Conservation (phyloP, 192 early-diverging fungal genomes). For the Backusella sp. region DNA sequence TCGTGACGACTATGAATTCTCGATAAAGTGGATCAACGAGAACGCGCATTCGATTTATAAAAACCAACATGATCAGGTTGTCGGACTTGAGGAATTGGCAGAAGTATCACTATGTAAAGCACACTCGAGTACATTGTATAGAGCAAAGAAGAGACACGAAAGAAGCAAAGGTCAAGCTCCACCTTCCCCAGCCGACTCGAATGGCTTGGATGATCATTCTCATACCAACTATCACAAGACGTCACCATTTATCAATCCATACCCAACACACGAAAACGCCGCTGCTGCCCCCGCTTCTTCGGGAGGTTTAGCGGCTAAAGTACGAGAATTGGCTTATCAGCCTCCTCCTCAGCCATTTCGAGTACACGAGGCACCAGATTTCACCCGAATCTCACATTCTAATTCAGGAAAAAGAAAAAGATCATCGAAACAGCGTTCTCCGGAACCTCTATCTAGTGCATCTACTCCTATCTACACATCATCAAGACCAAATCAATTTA, state of each 20-base stretch:
- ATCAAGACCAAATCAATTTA: slow-evolving; percentile 4
- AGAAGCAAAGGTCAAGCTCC: slow-evolving; percentile 15
- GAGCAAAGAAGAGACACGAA: slow-evolving; percentile 35
- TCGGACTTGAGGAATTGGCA: slow-evolving; percentile 14
- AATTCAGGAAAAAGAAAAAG: slow-evolving; percentile 25
- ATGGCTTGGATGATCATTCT: slow-evolving; percentile 4
- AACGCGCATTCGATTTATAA: slow-evolving; percentile 33
- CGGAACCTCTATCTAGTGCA: slow-evolving; percentile 9
- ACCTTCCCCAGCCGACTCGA: slow-evolving; percentile 25
- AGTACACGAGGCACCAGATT: background rate
- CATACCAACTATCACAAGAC: background rate
- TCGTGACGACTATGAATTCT: slow-evolving; percentile 35
- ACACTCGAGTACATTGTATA: slow-evolving; percentile 36
- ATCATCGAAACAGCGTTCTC: background rate
- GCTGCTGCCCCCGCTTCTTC: background rate
- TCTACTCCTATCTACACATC: slow-evolving; percentile 18
- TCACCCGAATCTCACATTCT: slow-evolving; percentile 9
- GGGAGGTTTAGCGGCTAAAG: slow-evolving; percentile 24
- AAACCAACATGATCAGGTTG: slow-evolving; percentile 22
- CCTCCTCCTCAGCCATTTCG: background rate
- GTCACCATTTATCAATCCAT: slow-evolving; percentile 2
- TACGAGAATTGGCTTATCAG: slow-evolving; percentile 10
- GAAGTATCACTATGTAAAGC: slow-evolving; percentile 43
- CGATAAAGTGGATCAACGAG: slow-evolving; percentile 28
- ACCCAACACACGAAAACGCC: background rate